Conservation (phyloP, 176 grass and related monocot genomes). For the Paspalum vaginatum region DNA sequence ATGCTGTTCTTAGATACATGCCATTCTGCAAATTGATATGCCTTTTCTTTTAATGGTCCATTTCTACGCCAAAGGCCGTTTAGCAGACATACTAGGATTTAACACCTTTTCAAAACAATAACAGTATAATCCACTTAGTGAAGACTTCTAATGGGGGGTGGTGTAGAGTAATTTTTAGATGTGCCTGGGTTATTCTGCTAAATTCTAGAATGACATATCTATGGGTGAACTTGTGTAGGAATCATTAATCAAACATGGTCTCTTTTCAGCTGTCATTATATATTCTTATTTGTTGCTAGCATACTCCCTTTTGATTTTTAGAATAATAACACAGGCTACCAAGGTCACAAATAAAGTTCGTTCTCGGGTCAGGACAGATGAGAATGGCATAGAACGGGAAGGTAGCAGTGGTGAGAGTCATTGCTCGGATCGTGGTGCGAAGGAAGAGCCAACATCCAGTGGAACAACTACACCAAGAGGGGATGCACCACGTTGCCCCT, state of each 20-base stretch:
- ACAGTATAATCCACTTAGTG: not conserved
- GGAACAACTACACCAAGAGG: slow-evolving; percentile 70
- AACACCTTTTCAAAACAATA: not conserved
- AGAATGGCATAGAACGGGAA: slow-evolving; percentile 67
- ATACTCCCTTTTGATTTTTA: slow-evolving; percentile 67
- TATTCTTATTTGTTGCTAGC: slow-evolving; percentile 47
- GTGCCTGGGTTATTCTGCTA: not conserved
- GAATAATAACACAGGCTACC: slow-evolving; percentile 81
- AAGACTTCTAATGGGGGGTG: not conserved
- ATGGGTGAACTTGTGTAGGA: not conserved
- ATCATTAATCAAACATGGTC: slow-evolving; percentile 29
- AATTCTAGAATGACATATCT: slow-evolving; percentile 21
- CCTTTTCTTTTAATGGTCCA: not conserved
- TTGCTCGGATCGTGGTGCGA: slow-evolving; percentile 62
- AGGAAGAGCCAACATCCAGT: slow-evolving; percentile 65
- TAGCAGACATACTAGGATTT: not conserved
- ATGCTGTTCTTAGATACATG: not conserved
- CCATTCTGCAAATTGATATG: slow-evolving; percentile 1
- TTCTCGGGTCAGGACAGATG: slow-evolving; percentile 64
- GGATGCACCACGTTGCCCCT: slow-evolving; percentile 48
- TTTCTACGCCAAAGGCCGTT: not conserved
- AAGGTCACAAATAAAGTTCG: slow-evolving; percentile 98
- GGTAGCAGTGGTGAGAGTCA: slow-evolving; percentile 55
- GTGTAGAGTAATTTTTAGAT: not conserved
- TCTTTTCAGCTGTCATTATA: slow-evolving; percentile 16